Conservation (phyloP, 208 protist genomes). For the Polymyxa betae region DNA sequence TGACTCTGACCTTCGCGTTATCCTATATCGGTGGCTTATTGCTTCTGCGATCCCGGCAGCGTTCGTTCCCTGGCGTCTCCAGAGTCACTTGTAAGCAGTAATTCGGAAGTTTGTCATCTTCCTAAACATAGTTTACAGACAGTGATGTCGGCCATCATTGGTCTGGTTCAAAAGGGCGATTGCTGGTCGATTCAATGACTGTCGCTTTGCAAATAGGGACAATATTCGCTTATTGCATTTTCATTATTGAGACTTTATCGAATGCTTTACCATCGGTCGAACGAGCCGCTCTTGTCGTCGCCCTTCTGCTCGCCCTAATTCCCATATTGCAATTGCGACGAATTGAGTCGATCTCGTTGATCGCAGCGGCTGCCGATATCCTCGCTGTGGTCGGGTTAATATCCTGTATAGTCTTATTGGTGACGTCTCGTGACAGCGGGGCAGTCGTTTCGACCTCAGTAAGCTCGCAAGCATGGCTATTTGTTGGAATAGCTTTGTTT, state of each 20-base stretch:
- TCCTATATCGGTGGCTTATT: slow-evolving; percentile 3
- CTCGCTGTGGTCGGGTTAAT: background rate
- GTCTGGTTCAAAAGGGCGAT: background rate
- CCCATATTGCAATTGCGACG: slow-evolving; percentile 1
- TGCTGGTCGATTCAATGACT: background rate
- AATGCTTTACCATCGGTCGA: background rate
- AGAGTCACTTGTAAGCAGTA: no score
- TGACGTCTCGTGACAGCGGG: background rate
- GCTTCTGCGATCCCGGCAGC: background rate
- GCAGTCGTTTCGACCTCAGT: background rate
- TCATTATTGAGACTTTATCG: slow-evolving; percentile 35
- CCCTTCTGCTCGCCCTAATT: background rate
- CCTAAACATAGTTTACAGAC: no score
- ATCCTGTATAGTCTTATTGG: background rate
- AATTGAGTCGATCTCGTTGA: background rate
- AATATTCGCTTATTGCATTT: background rate
- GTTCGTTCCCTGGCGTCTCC: background rate
- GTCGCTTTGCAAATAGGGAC: background rate
- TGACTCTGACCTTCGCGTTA: background rate
- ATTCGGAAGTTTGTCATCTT: no score
- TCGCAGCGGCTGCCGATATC: background rate
- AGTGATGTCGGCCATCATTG: background rate
- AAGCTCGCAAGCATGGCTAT: background rate
- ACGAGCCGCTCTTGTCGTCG: background rate
- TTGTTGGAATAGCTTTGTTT: slow-evolving; percentile 10